Conservation (phyloP, 1,284 basidiomycete genomes). For the Waitea zeae region DNA sequence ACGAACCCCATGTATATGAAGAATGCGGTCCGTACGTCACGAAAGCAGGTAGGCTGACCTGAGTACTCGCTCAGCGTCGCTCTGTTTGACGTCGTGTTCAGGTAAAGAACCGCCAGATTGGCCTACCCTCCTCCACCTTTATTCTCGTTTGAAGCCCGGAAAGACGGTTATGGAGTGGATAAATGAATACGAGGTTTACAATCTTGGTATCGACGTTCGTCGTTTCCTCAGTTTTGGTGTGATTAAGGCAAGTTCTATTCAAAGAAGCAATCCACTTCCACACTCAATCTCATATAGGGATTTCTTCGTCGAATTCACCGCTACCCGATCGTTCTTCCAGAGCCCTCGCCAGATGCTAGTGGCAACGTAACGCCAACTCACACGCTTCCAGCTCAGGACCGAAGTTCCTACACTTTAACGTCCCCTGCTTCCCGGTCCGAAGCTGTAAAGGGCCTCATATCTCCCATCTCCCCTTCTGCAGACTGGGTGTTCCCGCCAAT, state of each 20-base stretch:
- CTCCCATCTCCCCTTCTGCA: not conserved
- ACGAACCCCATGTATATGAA: constrained; percentile 64
- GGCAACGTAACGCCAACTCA: not conserved
- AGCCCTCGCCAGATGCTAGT: not conserved
- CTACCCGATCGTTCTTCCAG: constrained; percentile 63
- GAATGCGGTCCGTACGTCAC: constrained; percentile 89
- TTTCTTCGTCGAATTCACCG: constrained; percentile 87
- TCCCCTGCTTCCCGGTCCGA: too few species aligned
- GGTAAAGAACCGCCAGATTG: constrained; percentile 51
- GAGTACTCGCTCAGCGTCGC: constrained; percentile 1
- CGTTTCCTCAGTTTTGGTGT: constrained; percentile 96
- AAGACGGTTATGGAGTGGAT: constrained; percentile 85
- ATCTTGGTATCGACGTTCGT: constrained; percentile 74
- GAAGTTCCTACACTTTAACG: not conserved
- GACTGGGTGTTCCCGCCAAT: too few species aligned
- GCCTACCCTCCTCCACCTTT: constrained; percentile 73
- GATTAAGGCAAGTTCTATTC: constrained; percentile 57
- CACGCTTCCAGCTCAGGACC: too few species aligned
- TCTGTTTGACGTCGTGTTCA: constrained; percentile 8
- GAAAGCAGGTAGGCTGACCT: constrained; percentile 33
- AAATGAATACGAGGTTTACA: constrained; percentile 54
- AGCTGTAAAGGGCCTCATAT: not conserved
- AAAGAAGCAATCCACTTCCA: not conserved
- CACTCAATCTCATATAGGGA: constrained; percentile 30
- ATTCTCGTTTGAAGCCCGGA: constrained; percentile 75